Conservation (phyloP, 2,329 filamentous ascomycete genomes). For the Exophiala oligosperma region DNA sequence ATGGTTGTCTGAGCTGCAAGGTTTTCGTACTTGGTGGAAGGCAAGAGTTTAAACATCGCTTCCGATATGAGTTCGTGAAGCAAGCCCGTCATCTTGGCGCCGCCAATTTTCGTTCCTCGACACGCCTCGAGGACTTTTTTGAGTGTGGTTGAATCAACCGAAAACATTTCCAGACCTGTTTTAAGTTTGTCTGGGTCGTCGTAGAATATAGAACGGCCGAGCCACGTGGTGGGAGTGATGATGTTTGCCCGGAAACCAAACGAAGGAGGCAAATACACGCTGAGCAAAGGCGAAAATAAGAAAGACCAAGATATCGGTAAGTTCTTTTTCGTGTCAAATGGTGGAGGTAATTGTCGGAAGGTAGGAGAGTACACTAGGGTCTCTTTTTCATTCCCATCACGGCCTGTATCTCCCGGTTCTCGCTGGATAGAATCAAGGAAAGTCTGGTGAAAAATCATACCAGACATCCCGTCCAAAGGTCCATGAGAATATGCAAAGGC, state of each 20-base stretch:
- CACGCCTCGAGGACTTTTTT: slow-evolving; percentile 33
- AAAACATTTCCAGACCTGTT: slow-evolving; percentile 36
- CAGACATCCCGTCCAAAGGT: slow-evolving; percentile 46
- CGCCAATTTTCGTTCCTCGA: slow-evolving; percentile 29
- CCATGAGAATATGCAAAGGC: slow-evolving; percentile 47
- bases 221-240: slow-evolving; percentile 37
- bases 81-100: slow-evolving; percentile 43
- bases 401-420: background rate
- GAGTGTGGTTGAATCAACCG: slow-evolving; percentile 34
- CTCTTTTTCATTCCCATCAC: background rate
- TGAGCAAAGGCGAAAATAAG: slow-evolving; percentile 43
- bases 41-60: background rate
- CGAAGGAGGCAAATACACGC: slow-evolving; percentile 38
- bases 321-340: slow-evolving; percentile 20
- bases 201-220: slow-evolving; percentile 28
- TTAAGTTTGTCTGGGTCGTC: slow-evolving; percentile 6
- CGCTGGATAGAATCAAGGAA: slow-evolving; percentile 34
- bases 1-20: slow-evolving; percentile 43
- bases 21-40: slow-evolving; percentile 24
- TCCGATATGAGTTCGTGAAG: slow-evolving; percentile 40
- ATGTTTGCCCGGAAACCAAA: slow-evolving; percentile 36
- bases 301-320: slow-evolving; percentile 48
- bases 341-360: slow-evolving; percentile 2
- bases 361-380: background rate
- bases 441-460: slow-evolving; percentile 44